Conservation (phyloP, 257 asterid genomes). For the Nicotiana knightiana region DNA sequence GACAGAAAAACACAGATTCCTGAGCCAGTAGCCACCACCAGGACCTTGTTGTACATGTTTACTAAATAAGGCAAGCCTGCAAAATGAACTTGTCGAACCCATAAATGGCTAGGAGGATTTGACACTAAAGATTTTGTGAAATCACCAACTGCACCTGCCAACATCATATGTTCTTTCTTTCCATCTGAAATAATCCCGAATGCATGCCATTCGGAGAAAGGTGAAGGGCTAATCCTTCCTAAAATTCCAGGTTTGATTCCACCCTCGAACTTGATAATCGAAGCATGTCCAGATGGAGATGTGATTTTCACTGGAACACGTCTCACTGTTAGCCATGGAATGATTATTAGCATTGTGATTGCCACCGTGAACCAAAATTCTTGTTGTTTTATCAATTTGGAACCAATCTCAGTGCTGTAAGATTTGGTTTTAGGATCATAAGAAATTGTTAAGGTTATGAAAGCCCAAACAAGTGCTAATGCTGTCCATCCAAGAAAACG, state of each 20-base stretch:
- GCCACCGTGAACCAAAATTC: slow-evolving; percentile 54
- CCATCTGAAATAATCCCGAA: slow-evolving; percentile 68
- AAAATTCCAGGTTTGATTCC: slow-evolving; percentile 56
- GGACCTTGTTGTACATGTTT: slow-evolving; percentile 49
- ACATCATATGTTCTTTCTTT: slow-evolving; percentile 57
- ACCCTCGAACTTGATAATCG: slow-evolving; percentile 57
- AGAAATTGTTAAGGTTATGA: slow-evolving; percentile 39
- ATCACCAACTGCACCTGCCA: slow-evolving; percentile 80
- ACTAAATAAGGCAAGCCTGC: slow-evolving; percentile 65
- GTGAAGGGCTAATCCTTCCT: slow-evolving; percentile 73
- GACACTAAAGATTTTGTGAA: slow-evolving; percentile 51
- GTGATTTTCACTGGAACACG: slow-evolving; percentile 45
- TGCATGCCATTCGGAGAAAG: slow-evolving; percentile 77
- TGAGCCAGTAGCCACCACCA: slow-evolving; percentile 71
- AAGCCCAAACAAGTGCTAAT: slow-evolving; percentile 51
- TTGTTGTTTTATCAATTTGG: slow-evolving; percentile 29
- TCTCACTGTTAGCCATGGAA: slow-evolving; percentile 58
- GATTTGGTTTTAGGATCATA: slow-evolving; percentile 43
- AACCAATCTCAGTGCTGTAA: slow-evolving; percentile 22
- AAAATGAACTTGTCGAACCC: slow-evolving; percentile 67
- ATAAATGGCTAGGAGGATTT: slow-evolving; percentile 45
- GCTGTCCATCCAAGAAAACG: slow-evolving; percentile 65
- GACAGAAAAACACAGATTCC: slow-evolving; percentile 70
- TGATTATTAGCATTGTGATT: slow-evolving; percentile 36
- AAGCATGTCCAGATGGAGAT: slow-evolving; percentile 68